These are phyloP conservation scores for Fusarium transvaalense DNA, from an alignment of 2,329 filamentous ascomycete genomes.

Conservation along the genomic window DNA sequence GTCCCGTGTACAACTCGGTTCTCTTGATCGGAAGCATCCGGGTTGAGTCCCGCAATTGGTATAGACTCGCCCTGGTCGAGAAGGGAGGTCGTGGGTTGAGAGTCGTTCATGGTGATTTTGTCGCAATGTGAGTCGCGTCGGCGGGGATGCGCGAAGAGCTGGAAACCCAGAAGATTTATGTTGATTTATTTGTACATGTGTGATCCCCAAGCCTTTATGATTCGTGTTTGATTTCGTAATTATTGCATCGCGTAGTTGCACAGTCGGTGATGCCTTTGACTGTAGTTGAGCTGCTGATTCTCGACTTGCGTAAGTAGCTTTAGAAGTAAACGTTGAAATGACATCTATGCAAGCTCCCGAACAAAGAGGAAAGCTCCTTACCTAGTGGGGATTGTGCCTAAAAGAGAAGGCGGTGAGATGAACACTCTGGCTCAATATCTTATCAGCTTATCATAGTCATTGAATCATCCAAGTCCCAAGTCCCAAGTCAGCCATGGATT, in stretches of 20 bases:
- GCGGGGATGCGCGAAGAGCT: constrained; percentile 26
- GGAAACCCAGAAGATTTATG: constrained; percentile 12
- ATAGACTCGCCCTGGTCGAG: constrained; percentile 55
- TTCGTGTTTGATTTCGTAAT: neutral
- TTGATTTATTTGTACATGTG: constrained; percentile 26
- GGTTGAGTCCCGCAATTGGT: constrained; percentile 68
- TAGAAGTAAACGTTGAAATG: constrained; percentile 23
- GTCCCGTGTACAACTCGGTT: constrained; percentile 72
- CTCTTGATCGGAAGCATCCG: constrained; percentile 58
- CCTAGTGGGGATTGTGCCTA: constrained; percentile 19
- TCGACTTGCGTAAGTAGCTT: neutral
- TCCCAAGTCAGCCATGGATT: too few relatives aligned
- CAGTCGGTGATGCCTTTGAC: constrained; percentile 8
- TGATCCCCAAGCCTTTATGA: neutral
- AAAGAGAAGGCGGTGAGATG: constrained; percentile 42
- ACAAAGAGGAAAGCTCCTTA: constrained; percentile 27
- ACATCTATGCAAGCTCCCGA: constrained; percentile 29
- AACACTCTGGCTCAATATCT: neutral
- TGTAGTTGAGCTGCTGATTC: constrained; percentile 16
- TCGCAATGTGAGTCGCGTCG: constrained; percentile 36
- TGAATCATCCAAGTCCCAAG: neutral
- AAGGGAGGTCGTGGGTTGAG: constrained; percentile 37
- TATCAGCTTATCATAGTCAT: constrained; percentile 19
- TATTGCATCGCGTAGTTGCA: constrained; percentile 17
- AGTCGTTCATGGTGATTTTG: constrained; percentile 45